Conservation (phyloP, 164 flowering plant genomes). For the Nymphaea thermarum region DNA sequence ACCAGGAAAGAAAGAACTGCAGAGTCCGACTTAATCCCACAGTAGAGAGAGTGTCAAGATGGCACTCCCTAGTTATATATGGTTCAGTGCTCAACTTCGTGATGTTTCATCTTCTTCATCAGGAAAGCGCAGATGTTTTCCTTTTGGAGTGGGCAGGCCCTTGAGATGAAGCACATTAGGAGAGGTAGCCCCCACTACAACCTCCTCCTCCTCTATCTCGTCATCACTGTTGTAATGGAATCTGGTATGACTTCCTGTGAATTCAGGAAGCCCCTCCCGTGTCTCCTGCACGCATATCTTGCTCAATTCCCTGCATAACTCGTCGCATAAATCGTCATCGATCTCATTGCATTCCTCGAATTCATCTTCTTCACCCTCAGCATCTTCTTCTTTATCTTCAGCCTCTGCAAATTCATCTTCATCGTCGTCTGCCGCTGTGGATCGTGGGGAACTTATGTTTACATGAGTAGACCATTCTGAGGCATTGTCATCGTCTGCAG, state of each 20-base stretch:
- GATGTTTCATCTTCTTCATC: slow-evolving; percentile 5
- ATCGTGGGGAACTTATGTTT: slow-evolving; percentile 34
- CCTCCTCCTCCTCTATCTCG: slow-evolving; percentile 14
- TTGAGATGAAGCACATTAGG: slow-evolving; percentile 8
- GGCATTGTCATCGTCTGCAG: slow-evolving; percentile 37
- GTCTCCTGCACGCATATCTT: slow-evolving; percentile 8
- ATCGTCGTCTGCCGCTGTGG: not conserved
- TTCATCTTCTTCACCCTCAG: slow-evolving; percentile 10
- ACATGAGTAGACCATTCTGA: slow-evolving; percentile 72
- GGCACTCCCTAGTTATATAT: no score
- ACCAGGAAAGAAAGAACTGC: no score
- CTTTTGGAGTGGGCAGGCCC: slow-evolving; percentile 12
- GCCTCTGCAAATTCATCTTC: slow-evolving; percentile 23
- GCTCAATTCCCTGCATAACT: slow-evolving; percentile 10
- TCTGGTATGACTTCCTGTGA: slow-evolving; percentile 11
- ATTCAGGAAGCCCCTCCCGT: slow-evolving; percentile 1
- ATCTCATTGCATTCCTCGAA: slow-evolving; percentile 13
- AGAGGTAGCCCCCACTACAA: not conserved
- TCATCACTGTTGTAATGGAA: slow-evolving; percentile 12
- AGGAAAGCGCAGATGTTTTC: slow-evolving; percentile 16
- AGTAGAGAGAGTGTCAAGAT: no score
- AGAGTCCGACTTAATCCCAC: no score
- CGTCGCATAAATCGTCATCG: slow-evolving; percentile 1
- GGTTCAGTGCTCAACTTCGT: no score
- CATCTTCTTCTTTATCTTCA: slow-evolving; percentile 6